Conservation (phyloP, 1,284 basidiomycete genomes). For the Cutaneotrichosporon daszewskae region DNA sequence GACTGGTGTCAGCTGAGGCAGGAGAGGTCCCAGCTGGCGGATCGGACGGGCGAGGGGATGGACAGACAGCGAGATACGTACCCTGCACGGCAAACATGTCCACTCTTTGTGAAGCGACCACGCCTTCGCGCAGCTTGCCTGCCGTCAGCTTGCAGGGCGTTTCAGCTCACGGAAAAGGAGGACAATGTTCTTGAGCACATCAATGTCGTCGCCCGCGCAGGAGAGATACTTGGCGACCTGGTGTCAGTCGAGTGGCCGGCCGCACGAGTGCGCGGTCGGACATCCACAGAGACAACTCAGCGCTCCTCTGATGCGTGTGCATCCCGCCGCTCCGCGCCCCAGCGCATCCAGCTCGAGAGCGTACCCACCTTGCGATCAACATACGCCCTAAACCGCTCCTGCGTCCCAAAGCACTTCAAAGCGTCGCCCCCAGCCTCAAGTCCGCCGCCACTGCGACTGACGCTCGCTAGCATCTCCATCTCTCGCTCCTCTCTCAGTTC, state of each 20-base stretch:
- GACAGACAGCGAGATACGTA: no score
- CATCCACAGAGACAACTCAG: neutral
- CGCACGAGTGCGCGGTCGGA: neutral
- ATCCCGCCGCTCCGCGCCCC: neutral
- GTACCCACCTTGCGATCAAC: constrained; percentile 40
- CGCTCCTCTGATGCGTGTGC: neutral
- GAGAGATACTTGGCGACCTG: constrained; percentile 10
- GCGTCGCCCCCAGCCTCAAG: constrained; percentile 43
- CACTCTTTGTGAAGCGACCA: constrained; percentile 37
- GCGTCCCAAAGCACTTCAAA: constrained; percentile 38
- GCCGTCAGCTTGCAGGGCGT: neutral
- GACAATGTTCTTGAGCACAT: constrained; percentile 38
- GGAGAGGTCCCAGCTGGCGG: no score
- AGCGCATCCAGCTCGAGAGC: no score
- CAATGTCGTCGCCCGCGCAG: constrained; percentile 8
- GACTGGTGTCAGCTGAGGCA: constrained; percentile 23
- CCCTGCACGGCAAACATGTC: constrained; percentile 45
- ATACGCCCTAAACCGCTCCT: constrained; percentile 37
- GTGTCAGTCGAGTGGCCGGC: neutral
- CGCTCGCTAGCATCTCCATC: constrained; percentile 38
- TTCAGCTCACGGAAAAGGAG: constrained; percentile 33
- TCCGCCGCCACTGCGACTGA: constrained; percentile 39
- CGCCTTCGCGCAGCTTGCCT: constrained; percentile 47
- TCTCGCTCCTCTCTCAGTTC: no score
- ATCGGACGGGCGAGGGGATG: no score